Evolutionary conservation across 805 yeast genomes (phyloP), one percentile per base, ranked within the genome.

Genomic region (Pichia pseudocactophila): DNA sequence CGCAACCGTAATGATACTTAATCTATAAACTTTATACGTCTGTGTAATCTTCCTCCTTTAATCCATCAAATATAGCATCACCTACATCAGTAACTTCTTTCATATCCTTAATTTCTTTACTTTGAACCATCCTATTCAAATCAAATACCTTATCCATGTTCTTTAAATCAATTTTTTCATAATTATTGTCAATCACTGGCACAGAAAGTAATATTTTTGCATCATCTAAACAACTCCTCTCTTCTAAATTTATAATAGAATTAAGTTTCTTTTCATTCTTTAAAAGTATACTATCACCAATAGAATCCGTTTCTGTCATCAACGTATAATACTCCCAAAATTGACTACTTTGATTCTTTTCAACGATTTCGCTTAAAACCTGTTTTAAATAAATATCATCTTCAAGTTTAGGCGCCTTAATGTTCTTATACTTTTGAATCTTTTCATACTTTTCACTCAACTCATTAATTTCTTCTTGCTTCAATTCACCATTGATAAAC

Each of bases 31-130:
- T 37, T 20, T 47, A 43, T 5, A 44, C 41, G 5, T 41, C 41
- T 16, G 50, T 48, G 33, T 49, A 54, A 45, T 56, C 61, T 3
- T 41, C 40, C 9, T 30, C 26, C 27, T 49, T 40, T 20, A 56
- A 43, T 3, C 56, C 60, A 22, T 44, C 46, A 31, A 53, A 56
- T 17, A 49, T 46, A 25, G 40, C 36, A 7, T 41, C 43, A 11
- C 50, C n/a, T n/a, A n/a, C n/a, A n/a, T n/a, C 52, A 20, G 43
- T 34, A 16, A 40, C 31, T 9, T 42, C 40, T 17, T 22, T 13
- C 31, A 12, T 15, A 12, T 46, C 30, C 16, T 46, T 39, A 16
- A 41, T 13, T 7, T 41, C n/a, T 18, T 40, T 36, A n/a, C 31
- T n/a, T 11, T 40, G 39, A 3, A 50, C 27, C 48, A 48, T 47